These are phyloP conservation scores for Ophiostoma triangulosporum DNA, from an alignment of 2,329 filamentous ascomycete species.

Conservation along the genomic window DNA sequence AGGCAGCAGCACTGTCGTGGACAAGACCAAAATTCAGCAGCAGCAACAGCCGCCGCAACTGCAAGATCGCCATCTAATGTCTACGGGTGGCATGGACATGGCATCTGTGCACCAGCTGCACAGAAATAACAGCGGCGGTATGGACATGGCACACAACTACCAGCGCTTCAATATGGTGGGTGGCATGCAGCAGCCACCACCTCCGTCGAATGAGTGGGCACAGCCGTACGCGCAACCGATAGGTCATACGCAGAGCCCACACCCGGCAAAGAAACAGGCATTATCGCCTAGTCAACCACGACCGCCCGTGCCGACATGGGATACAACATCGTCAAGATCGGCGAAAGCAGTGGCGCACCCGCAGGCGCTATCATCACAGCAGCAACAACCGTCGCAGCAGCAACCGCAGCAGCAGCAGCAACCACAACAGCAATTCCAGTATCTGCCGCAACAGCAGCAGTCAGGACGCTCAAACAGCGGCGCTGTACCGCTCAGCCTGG, in stretches of 20 bases:
- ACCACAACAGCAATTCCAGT: constrained; percentile 5
- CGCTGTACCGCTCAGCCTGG: constrained; percentile 34
- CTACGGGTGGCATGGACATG: neutral
- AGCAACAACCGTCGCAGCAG: constrained; percentile 9
- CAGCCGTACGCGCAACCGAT: constrained; percentile 15
- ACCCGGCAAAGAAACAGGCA: constrained; percentile 38
- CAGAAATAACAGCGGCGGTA: constrained; percentile 4
- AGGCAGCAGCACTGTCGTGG: constrained; percentile 18
- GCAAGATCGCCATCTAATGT: neutral
- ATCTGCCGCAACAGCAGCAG: constrained; percentile 10
- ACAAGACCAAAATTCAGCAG: constrained; percentile 32
- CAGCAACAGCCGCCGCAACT: constrained; percentile 1
- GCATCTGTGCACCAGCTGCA: constrained; percentile 4
- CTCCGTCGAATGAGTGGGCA: constrained; percentile 34
- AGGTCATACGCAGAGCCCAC: constrained; percentile 28
- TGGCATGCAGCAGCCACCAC: constrained; percentile 17
- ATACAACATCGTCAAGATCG: constrained; percentile 16
- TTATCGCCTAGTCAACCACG: constrained; percentile 36
- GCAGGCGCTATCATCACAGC: constrained; percentile 4
- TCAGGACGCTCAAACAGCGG: constrained; percentile 13
- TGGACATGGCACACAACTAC: constrained; percentile 15
- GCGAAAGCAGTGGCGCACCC: neutral
- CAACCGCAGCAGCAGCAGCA: neutral
- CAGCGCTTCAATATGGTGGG: constrained; percentile 22
- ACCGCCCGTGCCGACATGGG: constrained; percentile 42